A percentile compares a stretch with the other conserved stretches of the same genome.
These are phyloP conservation scores for Tuber microsphaerosporum DNA, from an alignment of 495 filamentous ascomycete genomes.

Conservation along the genomic window DNA sequence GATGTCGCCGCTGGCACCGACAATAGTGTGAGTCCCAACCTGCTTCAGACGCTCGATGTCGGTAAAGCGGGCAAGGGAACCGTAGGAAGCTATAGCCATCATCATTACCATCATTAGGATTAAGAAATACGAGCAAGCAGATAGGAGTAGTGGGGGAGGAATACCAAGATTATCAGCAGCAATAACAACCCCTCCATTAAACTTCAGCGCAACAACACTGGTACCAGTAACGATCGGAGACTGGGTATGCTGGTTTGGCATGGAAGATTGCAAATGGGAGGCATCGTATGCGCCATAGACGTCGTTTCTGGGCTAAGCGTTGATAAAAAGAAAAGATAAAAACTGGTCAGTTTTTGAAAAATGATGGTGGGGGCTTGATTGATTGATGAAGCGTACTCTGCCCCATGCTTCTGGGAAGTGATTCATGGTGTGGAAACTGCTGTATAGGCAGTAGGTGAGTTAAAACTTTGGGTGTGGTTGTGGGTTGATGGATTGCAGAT, in stretches of 20 bases:
- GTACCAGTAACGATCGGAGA: conserved; percentile 90
- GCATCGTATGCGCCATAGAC: conserved; percentile 86
- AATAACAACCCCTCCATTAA: conserved; percentile 90
- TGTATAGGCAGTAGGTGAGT: neutral
- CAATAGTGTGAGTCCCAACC: conserved; percentile 68
- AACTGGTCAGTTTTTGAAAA: conserved; percentile 11
- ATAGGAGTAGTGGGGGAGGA: neutral
- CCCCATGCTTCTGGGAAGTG: conserved; percentile 95
- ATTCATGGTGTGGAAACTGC: conserved; percentile 57
- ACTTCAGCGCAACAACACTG: conserved; percentile 88
- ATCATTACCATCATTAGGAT: neutral
- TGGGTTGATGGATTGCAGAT: neutral
- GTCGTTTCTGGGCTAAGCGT: conserved; percentile 77
- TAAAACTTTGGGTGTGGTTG: neutral
- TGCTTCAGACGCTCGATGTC: conserved; percentile 82
- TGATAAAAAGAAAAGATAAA: conserved; percentile 39
- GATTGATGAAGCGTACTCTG: conserved; percentile 58
- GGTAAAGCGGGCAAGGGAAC: conserved; percentile 91
- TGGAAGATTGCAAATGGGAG: conserved; percentile 63
- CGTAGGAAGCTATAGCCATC: conserved; percentile 70
- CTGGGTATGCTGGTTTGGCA: conserved; percentile 72
- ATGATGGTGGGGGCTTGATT: conserved; percentile 26
- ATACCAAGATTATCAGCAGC: conserved; percentile 91
- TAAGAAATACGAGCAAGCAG: conserved; percentile 4
- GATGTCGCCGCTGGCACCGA: conserved; percentile 94